Conservation (phyloP, 495 filamentous ascomycete genomes). For the Annulohypoxylon moriforme region DNA sequence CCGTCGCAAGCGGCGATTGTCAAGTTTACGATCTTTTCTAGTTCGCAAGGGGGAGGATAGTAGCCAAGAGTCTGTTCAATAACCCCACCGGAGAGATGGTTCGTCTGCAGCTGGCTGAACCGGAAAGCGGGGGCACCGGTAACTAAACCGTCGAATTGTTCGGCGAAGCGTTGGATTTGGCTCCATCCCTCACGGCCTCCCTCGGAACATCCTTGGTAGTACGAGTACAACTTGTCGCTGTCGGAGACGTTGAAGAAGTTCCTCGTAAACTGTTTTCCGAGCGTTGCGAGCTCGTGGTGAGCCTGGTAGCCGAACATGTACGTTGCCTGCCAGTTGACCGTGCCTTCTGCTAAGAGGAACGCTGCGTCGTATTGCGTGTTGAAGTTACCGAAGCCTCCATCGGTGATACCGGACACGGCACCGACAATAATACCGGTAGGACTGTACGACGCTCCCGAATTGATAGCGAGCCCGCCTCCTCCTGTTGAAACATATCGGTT, state of each 20-base stretch:
- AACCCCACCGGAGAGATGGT: conserved; percentile 58
- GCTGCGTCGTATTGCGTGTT: conserved; percentile 47
- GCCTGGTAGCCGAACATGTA: conserved; percentile 61
- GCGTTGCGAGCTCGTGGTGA: conserved; percentile 44
- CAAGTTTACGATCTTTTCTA: conserved; percentile 62
- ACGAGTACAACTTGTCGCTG: conserved; percentile 59
- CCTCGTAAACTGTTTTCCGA: conserved; percentile 50
- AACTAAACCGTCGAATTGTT: conserved; percentile 63
- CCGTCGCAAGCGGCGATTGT: conserved; percentile 65
- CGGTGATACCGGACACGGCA: conserved; percentile 58
- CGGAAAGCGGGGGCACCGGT: conserved; percentile 66
- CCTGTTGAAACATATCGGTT: conserved; percentile 60
- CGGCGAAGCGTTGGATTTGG: conserved; percentile 64
- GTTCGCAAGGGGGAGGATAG: conserved; percentile 63
- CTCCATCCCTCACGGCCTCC: conserved; percentile 65
- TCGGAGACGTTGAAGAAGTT: conserved; percentile 53
- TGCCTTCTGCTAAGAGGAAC: conserved; percentile 57
- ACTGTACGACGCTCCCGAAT: conserved; percentile 51
- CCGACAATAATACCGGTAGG: conserved; percentile 58
- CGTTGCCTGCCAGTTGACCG: conserved; percentile 55
- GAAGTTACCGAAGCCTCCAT: conserved; percentile 63
- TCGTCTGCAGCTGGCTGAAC: conserved; percentile 61
- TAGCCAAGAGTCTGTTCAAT: conserved; percentile 62
- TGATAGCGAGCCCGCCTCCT: conserved; percentile 60
- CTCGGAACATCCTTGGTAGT: conserved; percentile 66